Evolutionary conservation across 805 yeast species (phyloP).

Genomic region (Candida stauntonica): DNA sequence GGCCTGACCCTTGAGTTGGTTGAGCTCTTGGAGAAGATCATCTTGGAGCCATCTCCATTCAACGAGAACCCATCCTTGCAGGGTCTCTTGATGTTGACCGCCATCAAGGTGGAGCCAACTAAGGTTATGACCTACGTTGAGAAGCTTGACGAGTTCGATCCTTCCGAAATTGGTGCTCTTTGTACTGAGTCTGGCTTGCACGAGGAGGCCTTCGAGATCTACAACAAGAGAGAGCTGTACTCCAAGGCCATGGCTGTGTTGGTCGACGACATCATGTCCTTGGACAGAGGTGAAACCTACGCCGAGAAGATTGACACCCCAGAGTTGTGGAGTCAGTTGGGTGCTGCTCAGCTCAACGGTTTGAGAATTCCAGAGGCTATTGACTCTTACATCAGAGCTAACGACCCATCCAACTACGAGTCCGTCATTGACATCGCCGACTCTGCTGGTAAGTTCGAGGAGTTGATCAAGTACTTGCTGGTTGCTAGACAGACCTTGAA

Average conservation of each 20-base stretch:
- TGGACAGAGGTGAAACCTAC: slow-evolving; percentile 90
- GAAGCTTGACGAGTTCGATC: slow-evolving; percentile 85
- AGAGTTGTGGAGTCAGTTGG: slow-evolving; percentile 91
- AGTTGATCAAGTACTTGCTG: slow-evolving; percentile 74
- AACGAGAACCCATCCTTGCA: slow-evolving; percentile 93
- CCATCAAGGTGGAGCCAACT: slow-evolving; percentile 89
- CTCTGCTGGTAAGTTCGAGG: slow-evolving; percentile 95
- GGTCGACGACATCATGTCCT: slow-evolving; percentile 88
- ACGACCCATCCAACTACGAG: slow-evolving; percentile 84
- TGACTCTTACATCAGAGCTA: slow-evolving; percentile 85
- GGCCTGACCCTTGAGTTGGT: slow-evolving; percentile 90
- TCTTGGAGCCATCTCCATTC: slow-evolving; percentile 95
- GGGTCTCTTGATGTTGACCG: slow-evolving; percentile 88
- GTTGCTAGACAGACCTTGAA: slow-evolving; percentile 92
- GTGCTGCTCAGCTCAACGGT: slow-evolving; percentile 94
- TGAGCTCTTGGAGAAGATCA: slow-evolving; percentile 92
- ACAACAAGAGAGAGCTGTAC: slow-evolving; percentile 75
- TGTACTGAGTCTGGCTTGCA: slow-evolving; percentile 82
- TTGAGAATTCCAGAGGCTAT: slow-evolving; percentile 89
- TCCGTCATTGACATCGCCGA: slow-evolving; percentile 93
- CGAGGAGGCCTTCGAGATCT: slow-evolving; percentile 94
- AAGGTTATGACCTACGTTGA: slow-evolving; percentile 83
- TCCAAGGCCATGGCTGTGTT: slow-evolving; percentile 82
- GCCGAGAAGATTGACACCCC: slow-evolving; percentile 86
- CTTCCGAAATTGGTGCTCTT: slow-evolving; percentile 88